Evolutionary conservation across 192 early-diverging fungal genomes (phyloP), one percentile per base, ranked within the genome.

Genomic region (Haplosporangium gracile): DNA sequence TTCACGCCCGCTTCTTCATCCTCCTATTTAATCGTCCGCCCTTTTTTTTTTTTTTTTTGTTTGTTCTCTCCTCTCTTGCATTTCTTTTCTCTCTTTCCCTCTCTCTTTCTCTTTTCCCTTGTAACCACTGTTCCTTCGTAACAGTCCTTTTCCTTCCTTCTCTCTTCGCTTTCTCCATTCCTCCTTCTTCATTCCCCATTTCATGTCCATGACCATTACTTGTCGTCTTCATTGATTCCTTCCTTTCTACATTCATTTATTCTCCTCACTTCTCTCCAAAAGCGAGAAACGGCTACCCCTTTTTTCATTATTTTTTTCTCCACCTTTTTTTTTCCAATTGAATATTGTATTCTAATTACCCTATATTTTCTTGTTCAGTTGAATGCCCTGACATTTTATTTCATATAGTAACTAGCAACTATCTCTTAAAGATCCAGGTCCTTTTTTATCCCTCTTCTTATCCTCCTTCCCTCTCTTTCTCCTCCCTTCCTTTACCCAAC

Each of bases 401-500:
- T 49, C 47, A 15, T 49, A 63, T 29, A 65, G 39, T 75, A 60
- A 75, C 49, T 51, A 51, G 13, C 43, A 43, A 11, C 15, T 18
- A 49, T 15, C 47, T 49, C 47, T 16, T 39, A 15, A n/a, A 26
- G 53, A 75, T 75, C 74, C 57, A 76, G 26, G 60, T 65, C 75
- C 36, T 16, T 24, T 26, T 53, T 18, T 29, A n/a, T 57, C 22
- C 55, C 24, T n/a, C 24, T 7, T n/a, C 8, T n/a, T 60, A 39
- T 36, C 70, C 24, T 13, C n/a, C 70, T 26, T 29, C 20, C 20
- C 49, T 49, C 47, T 22, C 49, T 22, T 51, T 51, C 43, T 57
- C 49, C 13, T 43, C 5, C 26, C 5, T 32, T 65, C 13, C 60
- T 29, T 32, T 15, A 15, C 26, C 29, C 26, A 29, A 70, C 38